Evolutionary conservation across 495 filamentous ascomycete genomes (phyloP).

Genomic region (Xylaria castorea): DNA sequence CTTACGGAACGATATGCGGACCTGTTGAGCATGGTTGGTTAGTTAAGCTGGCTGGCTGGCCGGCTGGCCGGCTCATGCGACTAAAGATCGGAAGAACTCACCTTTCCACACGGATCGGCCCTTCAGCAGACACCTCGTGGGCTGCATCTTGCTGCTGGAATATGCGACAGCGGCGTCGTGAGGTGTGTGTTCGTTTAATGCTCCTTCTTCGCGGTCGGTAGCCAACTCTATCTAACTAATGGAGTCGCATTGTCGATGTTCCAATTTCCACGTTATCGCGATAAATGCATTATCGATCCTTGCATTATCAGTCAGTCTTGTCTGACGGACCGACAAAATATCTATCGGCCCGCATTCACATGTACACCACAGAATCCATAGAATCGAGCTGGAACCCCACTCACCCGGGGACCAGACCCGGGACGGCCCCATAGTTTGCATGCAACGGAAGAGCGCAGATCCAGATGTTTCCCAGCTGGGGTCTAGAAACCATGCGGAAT

Average conservation of each 20-base stretch:
- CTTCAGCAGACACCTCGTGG: constrained; percentile 59
- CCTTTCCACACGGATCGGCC: constrained; percentile 65
- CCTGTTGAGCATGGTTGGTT: constrained; percentile 50
- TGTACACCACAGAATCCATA: neutral
- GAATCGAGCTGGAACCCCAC: neutral
- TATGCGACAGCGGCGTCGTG: constrained; percentile 17
- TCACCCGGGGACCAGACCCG: neutral
- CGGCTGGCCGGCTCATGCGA: too few species aligned
- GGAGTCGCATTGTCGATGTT: neutral
- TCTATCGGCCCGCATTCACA: neutral
- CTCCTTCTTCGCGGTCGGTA: neutral
- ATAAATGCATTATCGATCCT: constrained; percentile 33
- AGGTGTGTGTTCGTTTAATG: neutral
- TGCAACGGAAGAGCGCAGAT: neutral
- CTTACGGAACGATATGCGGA: constrained; percentile 77
- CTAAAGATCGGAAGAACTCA: constrained; percentile 28
- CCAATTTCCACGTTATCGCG: constrained; percentile 11
- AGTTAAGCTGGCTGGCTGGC: too few species aligned
- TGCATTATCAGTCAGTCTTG: neutral
- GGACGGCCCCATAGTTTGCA: neutral
- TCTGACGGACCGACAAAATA: neutral
- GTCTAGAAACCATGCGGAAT: neutral
- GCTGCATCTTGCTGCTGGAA: constrained; percentile 53
- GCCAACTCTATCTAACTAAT: neutral
- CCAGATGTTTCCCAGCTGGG: too few species aligned